Evolutionary conservation across 2,329 filamentous ascomycete species (phyloP), one percentile per base, ranked within the genome.

Genomic region (Colletotrichum sojae): DNA sequence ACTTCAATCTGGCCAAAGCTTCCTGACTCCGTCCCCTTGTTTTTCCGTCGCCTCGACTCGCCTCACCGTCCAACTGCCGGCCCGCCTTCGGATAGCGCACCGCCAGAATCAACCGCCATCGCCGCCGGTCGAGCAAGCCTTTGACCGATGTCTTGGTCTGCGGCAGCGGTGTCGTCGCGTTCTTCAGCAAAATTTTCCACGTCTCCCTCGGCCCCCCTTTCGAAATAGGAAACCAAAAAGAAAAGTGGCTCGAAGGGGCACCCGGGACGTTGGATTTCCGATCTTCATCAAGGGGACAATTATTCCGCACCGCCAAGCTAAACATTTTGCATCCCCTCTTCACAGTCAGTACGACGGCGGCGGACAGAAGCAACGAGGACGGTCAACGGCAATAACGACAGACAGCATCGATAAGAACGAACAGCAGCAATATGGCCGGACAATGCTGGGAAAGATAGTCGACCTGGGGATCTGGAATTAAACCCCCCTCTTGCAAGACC

Each of bases 41-140:
- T 36, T 36, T 36, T 36, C 31, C 31, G 27, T 31, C 27, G 27
- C 27, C 9, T 31, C 27, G 31, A 8, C 9, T 36, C 31, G 31
- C 49, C 59, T 36, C 22, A 22, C 20, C 52, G n/a, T 43, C 48
- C 40, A 45, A 36, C 46, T 49, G 22, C 40, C 22, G 16, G 18
- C 18, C 40, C 39, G 49, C 22, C 40, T 48, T 54, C 46, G 49
- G 48, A 39, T 64, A 31, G 61, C 54, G 40, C 49, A 55, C 46
- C 22, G 16, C 49, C 5, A 46, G 4, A n/a, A 51, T 20, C 45
- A 9, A 9, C 20, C 39, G 15, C 16, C 31, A 36, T 36, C 31
- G 31, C 9, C 31, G 31, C 31, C 31, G 31, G 31, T 36, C 31
- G 31, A 39, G 57, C 22, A 27, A 15, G 22, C 53, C 60, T 22